phyloP scores from a whole-genome alignment of 768 basidiomycete species.

The Pisolithus orientalis region DNA sequence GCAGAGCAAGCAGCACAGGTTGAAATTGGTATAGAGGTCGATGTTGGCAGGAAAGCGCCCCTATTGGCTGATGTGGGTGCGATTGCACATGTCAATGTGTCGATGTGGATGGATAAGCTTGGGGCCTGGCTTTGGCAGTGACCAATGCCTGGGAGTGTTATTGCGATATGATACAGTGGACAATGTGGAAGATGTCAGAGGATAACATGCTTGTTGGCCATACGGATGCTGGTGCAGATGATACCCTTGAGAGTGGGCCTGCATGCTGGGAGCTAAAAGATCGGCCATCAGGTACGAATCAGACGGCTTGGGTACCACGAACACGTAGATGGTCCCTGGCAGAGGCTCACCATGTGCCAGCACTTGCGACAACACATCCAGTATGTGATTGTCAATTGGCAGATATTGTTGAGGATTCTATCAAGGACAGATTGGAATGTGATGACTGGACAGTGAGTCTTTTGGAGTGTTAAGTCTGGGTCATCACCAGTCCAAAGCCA shows the following conservation, averaged over 20 bases:
- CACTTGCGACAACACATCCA: not conserved
- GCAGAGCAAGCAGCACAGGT: constrained; percentile 21
- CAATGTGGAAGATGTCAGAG: not conserved
- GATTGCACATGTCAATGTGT: no score
- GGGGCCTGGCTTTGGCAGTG: not conserved
- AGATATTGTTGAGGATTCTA: no score
- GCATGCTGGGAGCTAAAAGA: not conserved
- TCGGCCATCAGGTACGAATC: not conserved
- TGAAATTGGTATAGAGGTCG: not conserved
- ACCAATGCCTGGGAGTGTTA: not conserved
- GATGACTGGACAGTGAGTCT: no score
- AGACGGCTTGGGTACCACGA: not conserved
- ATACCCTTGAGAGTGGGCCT: not conserved
- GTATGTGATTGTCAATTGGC: no score
- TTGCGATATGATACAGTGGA: not conserved
- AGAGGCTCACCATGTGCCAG: not conserved
- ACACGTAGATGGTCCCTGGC: not conserved
- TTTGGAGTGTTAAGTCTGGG: no score
- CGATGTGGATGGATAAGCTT: no score
- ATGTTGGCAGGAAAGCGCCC: not conserved
- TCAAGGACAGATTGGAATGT: no score
- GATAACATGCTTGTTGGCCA: not conserved
- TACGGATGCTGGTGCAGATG: not conserved
- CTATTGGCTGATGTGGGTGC: no score
- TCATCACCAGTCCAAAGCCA: no score